phyloP scores from a whole-genome alignment of 192 early-diverging fungal species.

The Phycomyces blakesleeanus region DNA sequence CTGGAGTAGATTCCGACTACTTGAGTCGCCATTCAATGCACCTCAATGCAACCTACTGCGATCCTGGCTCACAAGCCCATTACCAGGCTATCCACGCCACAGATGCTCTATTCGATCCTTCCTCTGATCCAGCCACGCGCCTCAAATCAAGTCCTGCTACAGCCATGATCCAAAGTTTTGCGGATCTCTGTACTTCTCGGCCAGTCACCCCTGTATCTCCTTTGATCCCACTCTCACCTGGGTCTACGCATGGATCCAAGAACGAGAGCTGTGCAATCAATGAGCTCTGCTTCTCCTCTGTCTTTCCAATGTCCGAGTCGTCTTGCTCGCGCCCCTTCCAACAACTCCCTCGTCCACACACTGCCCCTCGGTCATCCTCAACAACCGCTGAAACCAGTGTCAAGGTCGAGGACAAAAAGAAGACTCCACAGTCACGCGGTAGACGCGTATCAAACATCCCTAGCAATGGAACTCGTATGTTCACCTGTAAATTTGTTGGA shows the following conservation, averaged over 20 bases:
- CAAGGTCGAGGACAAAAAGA: conserved; percentile 13
- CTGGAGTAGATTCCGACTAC: background rate
- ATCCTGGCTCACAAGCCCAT: background rate
- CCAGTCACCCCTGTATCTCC: conserved; percentile 17
- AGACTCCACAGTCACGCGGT: conserved; percentile 46
- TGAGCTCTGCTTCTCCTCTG: conserved; percentile 5
- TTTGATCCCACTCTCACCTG: conserved; percentile 11
- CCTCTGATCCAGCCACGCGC: background rate
- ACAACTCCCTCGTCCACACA: background rate
- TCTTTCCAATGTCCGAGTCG: background rate
- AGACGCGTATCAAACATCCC: conserved; percentile 53
- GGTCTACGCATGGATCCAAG: conserved; percentile 2
- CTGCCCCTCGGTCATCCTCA: background rate
- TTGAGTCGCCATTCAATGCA: background rate
- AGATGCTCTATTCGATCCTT: background rate
- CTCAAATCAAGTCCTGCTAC: conserved; percentile 1
- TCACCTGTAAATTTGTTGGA: conserved; percentile 49
- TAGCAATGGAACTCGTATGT: conserved; percentile 47
- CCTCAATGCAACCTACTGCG: background rate
- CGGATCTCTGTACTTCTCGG: conserved; percentile 19
- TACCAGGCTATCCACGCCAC: conserved; percentile 5
- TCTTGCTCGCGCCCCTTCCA: background rate
- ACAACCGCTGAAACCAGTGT: background rate
- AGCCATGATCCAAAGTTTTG: conserved; percentile 7
- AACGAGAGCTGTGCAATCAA: background rate